A percentile compares a stretch with the other conserved stretches of the same genome.
phyloP scores from a whole-genome alignment of 495 filamentous ascomycete genomes.

The Barbatosphaeria neglecta region DNA sequence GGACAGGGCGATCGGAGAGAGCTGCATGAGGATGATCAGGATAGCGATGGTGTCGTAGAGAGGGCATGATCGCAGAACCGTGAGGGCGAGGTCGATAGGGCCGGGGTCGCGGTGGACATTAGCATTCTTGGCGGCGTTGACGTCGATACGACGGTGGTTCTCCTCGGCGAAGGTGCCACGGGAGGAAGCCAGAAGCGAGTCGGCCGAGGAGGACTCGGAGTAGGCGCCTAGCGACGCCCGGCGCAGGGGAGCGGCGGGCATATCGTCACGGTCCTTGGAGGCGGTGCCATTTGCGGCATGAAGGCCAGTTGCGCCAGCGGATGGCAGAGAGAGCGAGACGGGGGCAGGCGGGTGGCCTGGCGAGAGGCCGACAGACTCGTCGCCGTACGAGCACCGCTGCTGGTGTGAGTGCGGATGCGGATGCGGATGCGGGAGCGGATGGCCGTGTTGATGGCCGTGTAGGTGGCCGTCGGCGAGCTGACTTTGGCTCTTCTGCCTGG shows the following conservation, averaged over 20 bases:
- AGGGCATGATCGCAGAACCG: slow-evolving; percentile 82
- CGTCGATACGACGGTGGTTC: slow-evolving; percentile 48
- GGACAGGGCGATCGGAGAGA: slow-evolving; percentile 84
- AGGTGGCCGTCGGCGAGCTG: slow-evolving; percentile 27
- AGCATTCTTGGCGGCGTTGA: slow-evolving; percentile 55
- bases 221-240: slow-evolving; percentile 32
- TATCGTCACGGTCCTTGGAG: slow-evolving; percentile 24
- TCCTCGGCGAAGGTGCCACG: slow-evolving; percentile 30
- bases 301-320: slow-evolving; percentile 28
- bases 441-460: no score
- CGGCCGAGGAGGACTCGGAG: slow-evolving; percentile 39
- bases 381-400: neutral
- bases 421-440: no score
- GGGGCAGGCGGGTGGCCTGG: neutral
- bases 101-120: slow-evolving; percentile 50
- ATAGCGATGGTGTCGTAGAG: slow-evolving; percentile 95
- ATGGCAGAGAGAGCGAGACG: slow-evolving; percentile 12
- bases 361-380: neutral
- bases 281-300: slow-evolving; percentile 15
- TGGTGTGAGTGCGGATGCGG: no score
- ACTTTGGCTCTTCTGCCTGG: slow-evolving; percentile 35
- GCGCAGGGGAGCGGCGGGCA: slow-evolving; percentile 25
- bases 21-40: slow-evolving; percentile 90
- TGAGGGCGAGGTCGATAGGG: slow-evolving; percentile 61
- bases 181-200: slow-evolving; percentile 24